Evolutionary conservation across 106 monocot genomes (phyloP).

Genomic region (Alisma plantagoaquatica): DNA sequence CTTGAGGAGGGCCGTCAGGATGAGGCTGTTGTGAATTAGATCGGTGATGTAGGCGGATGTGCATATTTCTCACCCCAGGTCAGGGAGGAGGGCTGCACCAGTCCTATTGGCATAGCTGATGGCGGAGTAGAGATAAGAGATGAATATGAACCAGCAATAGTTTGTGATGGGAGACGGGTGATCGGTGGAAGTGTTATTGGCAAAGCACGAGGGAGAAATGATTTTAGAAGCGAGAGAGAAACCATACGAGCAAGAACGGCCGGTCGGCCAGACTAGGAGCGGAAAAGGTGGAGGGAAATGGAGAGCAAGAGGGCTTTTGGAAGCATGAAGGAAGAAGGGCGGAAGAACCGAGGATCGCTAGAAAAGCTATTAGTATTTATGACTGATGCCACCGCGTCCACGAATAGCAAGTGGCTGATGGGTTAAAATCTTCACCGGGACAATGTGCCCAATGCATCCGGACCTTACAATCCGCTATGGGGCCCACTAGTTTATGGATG

Average conservation of each 20-base stretch:
- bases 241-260: slow-evolving; percentile 52
- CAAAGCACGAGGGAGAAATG: slow-evolving; percentile 45
- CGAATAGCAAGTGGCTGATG: no score
- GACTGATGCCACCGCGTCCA: no score
- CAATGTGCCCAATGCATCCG: no score
- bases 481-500: no score
- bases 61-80: slow-evolving; percentile 25
- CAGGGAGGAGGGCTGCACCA: slow-evolving; percentile 53
- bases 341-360: background rate
- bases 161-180: slow-evolving; percentile 18
- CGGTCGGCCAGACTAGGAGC: background rate
- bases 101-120: slow-evolving; percentile 42
- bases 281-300: background rate
- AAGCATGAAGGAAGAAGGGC: background rate
- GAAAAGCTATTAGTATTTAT: no score
- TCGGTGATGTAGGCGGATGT: slow-evolving; percentile 28
- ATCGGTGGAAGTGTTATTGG: slow-evolving; percentile 30
- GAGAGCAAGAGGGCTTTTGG: background rate
- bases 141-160: slow-evolving; percentile 81
- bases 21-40: slow-evolving; percentile 41
- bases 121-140: slow-evolving; percentile 58
- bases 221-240: slow-evolving; percentile 26
- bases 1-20: slow-evolving; percentile 35
- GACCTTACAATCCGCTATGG: no score
- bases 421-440: no score